Evolutionary conservation across 2,329 filamentous ascomycete species (phyloP).

Genomic region (Venturia carpophila): DNA sequence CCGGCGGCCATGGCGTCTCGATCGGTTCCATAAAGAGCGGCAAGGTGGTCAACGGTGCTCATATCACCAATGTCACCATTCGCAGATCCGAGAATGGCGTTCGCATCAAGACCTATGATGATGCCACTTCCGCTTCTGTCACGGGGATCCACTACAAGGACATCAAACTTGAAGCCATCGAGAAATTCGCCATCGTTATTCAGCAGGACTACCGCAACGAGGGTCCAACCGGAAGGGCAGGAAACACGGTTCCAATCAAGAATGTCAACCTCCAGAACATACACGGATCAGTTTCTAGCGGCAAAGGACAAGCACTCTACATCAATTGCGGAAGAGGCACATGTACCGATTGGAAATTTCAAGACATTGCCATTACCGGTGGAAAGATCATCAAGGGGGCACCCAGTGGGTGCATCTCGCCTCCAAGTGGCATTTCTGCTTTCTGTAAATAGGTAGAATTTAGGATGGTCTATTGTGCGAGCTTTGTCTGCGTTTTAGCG

Average conservation of each 20-base stretch:
- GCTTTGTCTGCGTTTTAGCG: neutral
- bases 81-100: slow-evolving; percentile 45
- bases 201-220: slow-evolving; percentile 47
- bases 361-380: slow-evolving; percentile 42
- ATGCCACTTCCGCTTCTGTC: slow-evolving; percentile 28
- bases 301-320: slow-evolving; percentile 36
- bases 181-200: slow-evolving; percentile 44
- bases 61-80: slow-evolving; percentile 36
- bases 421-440: neutral
- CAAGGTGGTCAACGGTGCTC: slow-evolving; percentile 27
- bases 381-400: slow-evolving; percentile 27
- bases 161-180: slow-evolving; percentile 39
- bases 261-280: slow-evolving; percentile 35
- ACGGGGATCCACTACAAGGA: slow-evolving; percentile 40
- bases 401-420: neutral
- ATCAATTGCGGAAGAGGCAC: slow-evolving; percentile 44
- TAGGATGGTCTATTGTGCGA: neutral
- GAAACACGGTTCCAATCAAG: slow-evolving; percentile 41
- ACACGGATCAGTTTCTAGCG: slow-evolving; percentile 36
- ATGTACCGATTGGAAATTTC: slow-evolving; percentile 49
- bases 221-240: slow-evolving; percentile 37
- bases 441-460: neutral
- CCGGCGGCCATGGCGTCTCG: slow-evolving; percentile 49
- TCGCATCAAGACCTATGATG: slow-evolving; percentile 43
- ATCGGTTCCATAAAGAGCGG: slow-evolving; percentile 48